Percentiles rank a stretch among this genome's conserved stretches.
These are phyloP conservation scores for Tephrocybe sp. DNA, from an alignment of 768 basidiomycete species.

Conservation along the genomic window DNA sequence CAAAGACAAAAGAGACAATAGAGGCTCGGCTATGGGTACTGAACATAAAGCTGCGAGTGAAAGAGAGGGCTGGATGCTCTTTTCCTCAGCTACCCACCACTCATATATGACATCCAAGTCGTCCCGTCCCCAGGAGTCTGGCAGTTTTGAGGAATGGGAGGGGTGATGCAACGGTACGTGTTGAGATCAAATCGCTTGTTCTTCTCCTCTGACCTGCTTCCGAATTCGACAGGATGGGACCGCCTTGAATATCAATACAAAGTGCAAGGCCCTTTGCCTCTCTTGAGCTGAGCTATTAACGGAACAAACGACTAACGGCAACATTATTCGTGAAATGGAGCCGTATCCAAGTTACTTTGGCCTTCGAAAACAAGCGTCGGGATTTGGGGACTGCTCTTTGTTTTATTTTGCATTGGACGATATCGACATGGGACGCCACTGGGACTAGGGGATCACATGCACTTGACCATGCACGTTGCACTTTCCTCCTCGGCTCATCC, in stretches of 20 bases:
- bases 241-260: neutral
- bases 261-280: neutral
- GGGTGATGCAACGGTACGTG: neutral
- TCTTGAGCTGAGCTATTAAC: neutral
- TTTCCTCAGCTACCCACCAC: conserved; percentile 15
- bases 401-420: neutral
- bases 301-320: conserved; percentile 3
- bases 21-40: conserved; percentile 13
- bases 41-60: conserved; percentile 21
- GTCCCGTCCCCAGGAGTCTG: neutral
- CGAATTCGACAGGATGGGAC: neutral
- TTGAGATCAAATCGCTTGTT: neutral
- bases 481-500: neutral
- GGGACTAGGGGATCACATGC: conserved; percentile 4
- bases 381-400: too few species aligned
- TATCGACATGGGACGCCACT: too few species aligned
- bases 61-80: neutral
- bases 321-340: neutral
- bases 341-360: neutral
- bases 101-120: neutral
- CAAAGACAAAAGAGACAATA: conserved; percentile 33
- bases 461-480: too few species aligned
- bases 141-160: too few species aligned
- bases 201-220: neutral
- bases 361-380: too few species aligned